Evolutionary conservation across 352 stramenopile species (phyloP).

Genomic region (Blastocystis sp.): DNA sequence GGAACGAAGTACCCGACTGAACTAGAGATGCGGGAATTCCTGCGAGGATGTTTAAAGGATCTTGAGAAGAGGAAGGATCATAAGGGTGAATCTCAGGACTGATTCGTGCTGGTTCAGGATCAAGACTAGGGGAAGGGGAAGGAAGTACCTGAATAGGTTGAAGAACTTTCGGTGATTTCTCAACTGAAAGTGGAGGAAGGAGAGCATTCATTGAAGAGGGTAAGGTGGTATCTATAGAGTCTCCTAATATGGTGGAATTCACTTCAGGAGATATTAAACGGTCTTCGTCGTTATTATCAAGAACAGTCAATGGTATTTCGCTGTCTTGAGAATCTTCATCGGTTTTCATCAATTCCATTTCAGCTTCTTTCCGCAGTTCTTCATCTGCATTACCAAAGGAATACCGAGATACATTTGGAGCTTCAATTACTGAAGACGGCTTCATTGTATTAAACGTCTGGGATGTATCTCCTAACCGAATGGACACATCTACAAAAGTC

Average conservation of each 20-base stretch:
- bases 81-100: neutral
- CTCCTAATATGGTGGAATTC: neutral
- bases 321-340: neutral
- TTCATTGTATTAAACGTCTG: neutral
- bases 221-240: neutral
- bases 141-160: neutral
- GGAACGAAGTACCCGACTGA: too few relatives aligned
- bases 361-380: neutral
- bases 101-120: neutral
- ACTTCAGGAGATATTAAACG: neutral
- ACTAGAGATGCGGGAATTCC: neutral
- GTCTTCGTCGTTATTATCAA: neutral
- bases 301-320: neutral
- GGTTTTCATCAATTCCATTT: neutral
- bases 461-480: neutral
- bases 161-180: neutral
- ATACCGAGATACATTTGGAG: neutral
- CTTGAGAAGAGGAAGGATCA: too few relatives aligned
- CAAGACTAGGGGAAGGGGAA: neutral
- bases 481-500: neutral
- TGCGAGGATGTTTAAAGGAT: neutral
- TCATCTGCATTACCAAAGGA: constrained; percentile 6
- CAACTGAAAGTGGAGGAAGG: neutral
- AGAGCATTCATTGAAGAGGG: neutral
- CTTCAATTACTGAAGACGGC: neutral